Evolutionary conservation across 352 stramenopile genomes (phyloP), one percentile per base, ranked within the genome.

Genomic region (Pythium plurisporium): DNA sequence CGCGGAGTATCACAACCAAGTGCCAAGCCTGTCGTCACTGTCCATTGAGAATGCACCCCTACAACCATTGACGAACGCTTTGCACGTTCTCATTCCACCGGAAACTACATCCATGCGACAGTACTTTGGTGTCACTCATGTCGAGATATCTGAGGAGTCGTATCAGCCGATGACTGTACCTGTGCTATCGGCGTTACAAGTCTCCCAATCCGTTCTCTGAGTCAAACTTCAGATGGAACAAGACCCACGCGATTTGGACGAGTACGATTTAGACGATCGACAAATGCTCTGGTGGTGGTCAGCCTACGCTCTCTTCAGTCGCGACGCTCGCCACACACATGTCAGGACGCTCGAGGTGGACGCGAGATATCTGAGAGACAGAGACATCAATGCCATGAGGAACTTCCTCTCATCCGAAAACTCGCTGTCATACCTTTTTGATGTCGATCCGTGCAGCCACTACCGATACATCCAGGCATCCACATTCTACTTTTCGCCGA

Each of bases 301-400:
- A 8, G 30, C 47, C 7, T 55, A 55, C 33, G 30, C 47, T 14
- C 19, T 55, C 4, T 55, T 42, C 30, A 55, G 31, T n/a, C 47
- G 31, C 2, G 26, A 55, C 20, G 47, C 47, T 10, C 47, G 20
- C 17, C 47, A 55, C 20, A 22, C n/a, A n/a, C n/a, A 31, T 14
- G 44, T 55, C 33, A 7, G 31, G 17, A 20, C 30, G 26, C 5
- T 55, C 9, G 17, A 14, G 15, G 5, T 53, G 15, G 27, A 41
- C 15, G 30, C 46, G 10, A 20, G 5, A n/a, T 5, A 40, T 9
- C 12, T 55, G 6, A 5, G 12, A 33, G 25, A 8, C 5, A 14
- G 4, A 9, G 30, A 33, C 29, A 15, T 51, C 27, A 25, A 51
- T 40, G 26, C n/a, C n/a, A n/a, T n/a, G n/a, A n/a, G n/a, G n/a